Conservation (phyloP, 2,329 filamentous ascomycete species). For the Beauveria rudraprayagi region DNA sequence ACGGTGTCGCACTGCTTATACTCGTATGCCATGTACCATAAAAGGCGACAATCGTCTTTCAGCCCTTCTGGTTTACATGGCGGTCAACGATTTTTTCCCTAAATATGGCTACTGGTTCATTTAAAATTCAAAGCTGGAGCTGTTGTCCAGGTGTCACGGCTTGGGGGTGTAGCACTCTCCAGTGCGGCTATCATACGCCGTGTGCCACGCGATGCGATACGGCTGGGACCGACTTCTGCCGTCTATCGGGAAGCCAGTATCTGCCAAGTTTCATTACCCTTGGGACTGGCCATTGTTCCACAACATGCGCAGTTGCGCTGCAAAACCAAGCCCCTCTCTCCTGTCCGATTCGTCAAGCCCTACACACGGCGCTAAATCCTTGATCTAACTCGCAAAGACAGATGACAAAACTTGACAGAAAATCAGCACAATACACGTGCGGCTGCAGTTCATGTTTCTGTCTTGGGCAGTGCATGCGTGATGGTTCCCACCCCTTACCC, state of each 20-base stretch:
- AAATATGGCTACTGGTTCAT: neutral
- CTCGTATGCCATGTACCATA: neutral
- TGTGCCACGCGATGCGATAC: slow-evolving; percentile 3
- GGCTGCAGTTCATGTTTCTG: neutral
- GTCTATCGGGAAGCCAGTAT: neutral
- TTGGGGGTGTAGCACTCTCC: neutral
- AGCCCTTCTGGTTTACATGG: neutral
- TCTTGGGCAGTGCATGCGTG: neutral
- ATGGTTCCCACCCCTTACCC: neutral
- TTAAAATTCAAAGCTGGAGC: neutral
- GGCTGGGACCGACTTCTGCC: neutral
- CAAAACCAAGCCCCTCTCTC: neutral
- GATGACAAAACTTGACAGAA: neutral
- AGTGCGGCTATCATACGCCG: neutral
- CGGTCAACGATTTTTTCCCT: neutral
- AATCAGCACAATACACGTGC: neutral
- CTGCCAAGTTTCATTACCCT: neutral
- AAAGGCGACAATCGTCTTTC: neutral
- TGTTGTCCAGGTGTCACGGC: neutral
- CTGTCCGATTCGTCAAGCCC: neutral
- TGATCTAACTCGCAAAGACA: neutral
- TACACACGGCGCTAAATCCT: neutral
- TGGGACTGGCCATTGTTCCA: neutral
- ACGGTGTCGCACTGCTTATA: neutral
- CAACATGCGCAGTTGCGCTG: neutral